A percentile compares a stretch with the other conserved stretches of the same genome.
Conservation (phyloP, 768 basidiomycete species). For the Nidularia sp. region DNA sequence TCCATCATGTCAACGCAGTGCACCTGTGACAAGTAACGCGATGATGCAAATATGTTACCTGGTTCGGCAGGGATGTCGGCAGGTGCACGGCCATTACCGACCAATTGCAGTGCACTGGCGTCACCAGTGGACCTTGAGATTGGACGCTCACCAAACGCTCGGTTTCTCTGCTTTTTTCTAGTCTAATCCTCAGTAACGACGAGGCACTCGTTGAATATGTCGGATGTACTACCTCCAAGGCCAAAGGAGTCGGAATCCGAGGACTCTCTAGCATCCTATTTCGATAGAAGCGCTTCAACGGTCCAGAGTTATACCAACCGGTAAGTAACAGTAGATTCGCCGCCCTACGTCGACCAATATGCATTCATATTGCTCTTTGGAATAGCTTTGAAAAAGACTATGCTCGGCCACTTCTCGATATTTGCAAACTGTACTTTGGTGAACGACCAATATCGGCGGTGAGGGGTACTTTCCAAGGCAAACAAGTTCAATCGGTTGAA, state of each 20-base stretch:
- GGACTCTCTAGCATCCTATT: background rate
- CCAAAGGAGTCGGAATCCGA: background rate
- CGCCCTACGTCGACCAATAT: background rate
- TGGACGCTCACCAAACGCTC: too few relatives aligned
- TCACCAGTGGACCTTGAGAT: too few relatives aligned
- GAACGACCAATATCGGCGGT: slow-evolving; percentile 18
- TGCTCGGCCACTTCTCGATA: slow-evolving; percentile 10
- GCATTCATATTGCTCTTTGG: background rate
- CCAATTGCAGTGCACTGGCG: too few relatives aligned
- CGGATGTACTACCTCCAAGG: background rate
- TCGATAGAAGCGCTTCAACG: slow-evolving; percentile 1
- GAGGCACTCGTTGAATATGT: too few relatives aligned
- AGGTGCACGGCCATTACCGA: too few relatives aligned
- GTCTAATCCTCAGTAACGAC: too few relatives aligned
- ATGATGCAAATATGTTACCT: too few relatives aligned
- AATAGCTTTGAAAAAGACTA: slow-evolving; percentile 18
- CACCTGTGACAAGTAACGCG: too few relatives aligned
- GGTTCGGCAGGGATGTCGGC: too few relatives aligned
- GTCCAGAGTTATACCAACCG: background rate
- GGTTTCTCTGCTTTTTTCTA: too few relatives aligned
- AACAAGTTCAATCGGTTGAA: background rate
- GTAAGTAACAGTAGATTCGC: background rate
- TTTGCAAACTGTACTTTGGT: slow-evolving; percentile 5
- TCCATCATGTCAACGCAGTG: too few relatives aligned
- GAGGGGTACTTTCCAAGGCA: slow-evolving; percentile 1